Evolutionary conservation across 1,284 basidiomycete species (phyloP).

Genomic region (Ganoderma sinense): DNA sequence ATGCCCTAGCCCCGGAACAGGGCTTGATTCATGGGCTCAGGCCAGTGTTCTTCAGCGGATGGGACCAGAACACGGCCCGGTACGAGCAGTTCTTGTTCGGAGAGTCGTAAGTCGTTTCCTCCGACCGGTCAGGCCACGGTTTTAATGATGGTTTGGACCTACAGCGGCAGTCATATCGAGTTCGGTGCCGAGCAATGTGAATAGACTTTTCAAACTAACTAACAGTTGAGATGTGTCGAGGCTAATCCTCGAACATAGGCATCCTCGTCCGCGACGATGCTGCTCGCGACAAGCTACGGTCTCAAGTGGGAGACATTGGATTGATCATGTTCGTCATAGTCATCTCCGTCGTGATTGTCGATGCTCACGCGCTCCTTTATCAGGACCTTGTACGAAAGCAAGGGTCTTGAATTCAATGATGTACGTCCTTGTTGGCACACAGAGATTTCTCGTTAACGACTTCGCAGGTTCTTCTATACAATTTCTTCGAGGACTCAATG

Average conservation of each 20-base stretch:
- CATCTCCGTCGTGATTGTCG: background rate
- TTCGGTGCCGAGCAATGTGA: conserved; percentile 76
- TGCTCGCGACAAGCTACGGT: conserved; percentile 56
- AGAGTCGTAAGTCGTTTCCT: conserved; percentile 43
- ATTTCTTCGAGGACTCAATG: conserved; percentile 74
- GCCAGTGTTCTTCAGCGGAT: conserved; percentile 66
- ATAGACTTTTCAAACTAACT: conserved; percentile 13
- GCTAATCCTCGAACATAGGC: conserved; percentile 45
- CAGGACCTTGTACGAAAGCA: conserved; percentile 78
- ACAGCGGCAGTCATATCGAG: conserved; percentile 60
- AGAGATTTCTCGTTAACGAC: conserved; percentile 2
- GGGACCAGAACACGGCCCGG: conserved; percentile 58
- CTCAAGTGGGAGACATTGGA: conserved; percentile 66
- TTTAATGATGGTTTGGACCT: background rate
- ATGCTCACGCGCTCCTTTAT: background rate
- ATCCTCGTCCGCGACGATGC: conserved; percentile 73
- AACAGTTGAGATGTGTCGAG: background rate
- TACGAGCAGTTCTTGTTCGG: conserved; percentile 68
- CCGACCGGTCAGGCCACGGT: background rate
- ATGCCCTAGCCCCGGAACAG: conserved; percentile 61
- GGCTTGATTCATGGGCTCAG: conserved; percentile 66
- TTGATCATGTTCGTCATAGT: conserved; percentile 59
- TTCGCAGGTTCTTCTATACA: conserved; percentile 69
- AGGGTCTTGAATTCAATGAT: conserved; percentile 79
- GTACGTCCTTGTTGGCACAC: conserved; percentile 43